Evolutionary conservation across 1,284 basidiomycete genomes (phyloP).

Genomic region (Trichosporon asahii): DNA sequence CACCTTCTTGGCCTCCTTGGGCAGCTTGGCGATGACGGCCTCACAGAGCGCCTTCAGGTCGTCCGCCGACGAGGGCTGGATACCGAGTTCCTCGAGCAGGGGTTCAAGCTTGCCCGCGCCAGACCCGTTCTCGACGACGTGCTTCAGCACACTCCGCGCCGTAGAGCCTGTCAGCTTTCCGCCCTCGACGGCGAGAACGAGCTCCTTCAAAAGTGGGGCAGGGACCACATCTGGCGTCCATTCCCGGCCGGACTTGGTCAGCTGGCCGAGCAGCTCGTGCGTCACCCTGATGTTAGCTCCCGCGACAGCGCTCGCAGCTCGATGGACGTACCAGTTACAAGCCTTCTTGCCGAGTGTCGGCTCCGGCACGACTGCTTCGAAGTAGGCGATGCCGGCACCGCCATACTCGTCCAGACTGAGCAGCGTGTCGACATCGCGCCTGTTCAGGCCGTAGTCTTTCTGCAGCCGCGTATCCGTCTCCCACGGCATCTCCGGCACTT

Average conservation of each 20-base stretch:
- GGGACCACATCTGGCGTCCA: constrained; percentile 66
- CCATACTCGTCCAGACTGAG: constrained; percentile 63
- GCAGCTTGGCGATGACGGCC: constrained; percentile 63
- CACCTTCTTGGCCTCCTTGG: constrained; percentile 67
- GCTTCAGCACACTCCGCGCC: constrained; percentile 56
- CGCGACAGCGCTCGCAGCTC: not conserved
- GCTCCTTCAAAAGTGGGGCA: constrained; percentile 64
- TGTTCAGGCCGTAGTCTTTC: constrained; percentile 58
- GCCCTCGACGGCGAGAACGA: constrained; percentile 71
- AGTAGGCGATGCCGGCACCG: constrained; percentile 63
- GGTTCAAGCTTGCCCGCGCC: constrained; percentile 47
- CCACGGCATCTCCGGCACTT: constrained; percentile 76
- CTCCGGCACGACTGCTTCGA: constrained; percentile 60
- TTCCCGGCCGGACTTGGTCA: constrained; percentile 60
- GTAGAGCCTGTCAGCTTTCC: constrained; percentile 64
- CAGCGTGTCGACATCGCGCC: constrained; percentile 69
- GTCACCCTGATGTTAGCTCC: constrained; percentile 62
- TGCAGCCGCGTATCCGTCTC: constrained; percentile 63
- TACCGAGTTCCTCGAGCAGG: constrained; percentile 51
- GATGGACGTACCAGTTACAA: constrained; percentile 70
- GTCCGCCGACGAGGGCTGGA: constrained; percentile 28
- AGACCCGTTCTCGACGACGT: constrained; percentile 54
- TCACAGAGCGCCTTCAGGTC: constrained; percentile 59
- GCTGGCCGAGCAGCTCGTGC: constrained; percentile 76
- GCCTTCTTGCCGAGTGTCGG: constrained; percentile 58